Percentiles rank a stretch among this genome's conserved stretches.
phyloP scores from a whole-genome alignment of 306 rosid genomes.

The Bauhinia variegata region DNA sequence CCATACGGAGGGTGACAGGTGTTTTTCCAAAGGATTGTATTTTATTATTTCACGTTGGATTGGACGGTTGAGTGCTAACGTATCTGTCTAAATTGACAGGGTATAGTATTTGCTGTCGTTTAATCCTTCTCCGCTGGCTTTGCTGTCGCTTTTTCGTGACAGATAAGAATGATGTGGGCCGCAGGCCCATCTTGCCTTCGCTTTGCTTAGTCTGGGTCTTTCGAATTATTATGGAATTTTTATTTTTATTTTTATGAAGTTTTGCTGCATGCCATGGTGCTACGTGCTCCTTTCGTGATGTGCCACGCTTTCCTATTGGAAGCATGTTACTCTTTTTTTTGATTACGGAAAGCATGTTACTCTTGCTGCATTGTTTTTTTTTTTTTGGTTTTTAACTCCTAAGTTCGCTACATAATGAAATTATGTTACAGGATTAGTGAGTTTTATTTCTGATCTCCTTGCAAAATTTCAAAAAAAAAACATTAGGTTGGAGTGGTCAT shows the following conservation, averaged over 20 bases:
- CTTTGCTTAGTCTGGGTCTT: not conserved
- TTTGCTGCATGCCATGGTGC: no score
- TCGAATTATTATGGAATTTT: no score
- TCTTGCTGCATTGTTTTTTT: no score
- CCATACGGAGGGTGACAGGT: not conserved
- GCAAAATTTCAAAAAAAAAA: slow-evolving; percentile 1
- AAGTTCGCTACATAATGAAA: not conserved
- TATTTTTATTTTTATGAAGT: no score
- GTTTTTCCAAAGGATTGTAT: not conserved
- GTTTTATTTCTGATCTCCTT: slow-evolving; percentile 11
- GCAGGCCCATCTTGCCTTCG: slow-evolving; percentile 31
- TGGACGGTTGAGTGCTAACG: slow-evolving; percentile 2
- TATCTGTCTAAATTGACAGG: not conserved
- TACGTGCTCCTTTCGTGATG: slow-evolving; percentile 9
- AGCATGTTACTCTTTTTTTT: no score
- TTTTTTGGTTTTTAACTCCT: no score
- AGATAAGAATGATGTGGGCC: slow-evolving; percentile 28
- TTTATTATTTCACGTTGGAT: not conserved
- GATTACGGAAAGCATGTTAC: no score
- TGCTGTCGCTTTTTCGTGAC: slow-evolving; percentile 39
- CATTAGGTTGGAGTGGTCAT: slow-evolving; percentile 93
- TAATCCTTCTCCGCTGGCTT: no score
- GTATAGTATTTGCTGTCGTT: not conserved
- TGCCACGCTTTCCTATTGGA: slow-evolving; percentile 21
- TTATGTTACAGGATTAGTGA: slow-evolving; percentile 21